Evolutionary conservation across 1,139 yeast genomes (phyloP).

Genomic region (Yamadazyma trypodendri): DNA sequence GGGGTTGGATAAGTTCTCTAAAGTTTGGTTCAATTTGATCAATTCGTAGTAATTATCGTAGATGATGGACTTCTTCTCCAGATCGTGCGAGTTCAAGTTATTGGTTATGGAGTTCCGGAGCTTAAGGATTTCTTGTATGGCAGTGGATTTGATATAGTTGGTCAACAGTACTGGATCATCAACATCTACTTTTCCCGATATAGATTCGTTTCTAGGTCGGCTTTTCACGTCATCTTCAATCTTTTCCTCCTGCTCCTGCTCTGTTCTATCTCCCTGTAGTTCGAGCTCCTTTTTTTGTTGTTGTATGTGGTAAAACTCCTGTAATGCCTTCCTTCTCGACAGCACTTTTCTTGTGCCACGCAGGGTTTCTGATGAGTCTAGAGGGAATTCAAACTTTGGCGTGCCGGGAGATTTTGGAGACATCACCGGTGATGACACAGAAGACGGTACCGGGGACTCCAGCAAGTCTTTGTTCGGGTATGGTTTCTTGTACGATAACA

Average conservation of each 20-base stretch:
- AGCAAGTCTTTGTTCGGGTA: slow-evolving; percentile 4
- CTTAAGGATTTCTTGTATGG: slow-evolving; percentile 36
- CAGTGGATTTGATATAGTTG: slow-evolving; percentile 32
- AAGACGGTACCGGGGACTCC: slow-evolving; percentile 6
- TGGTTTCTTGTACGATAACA: slow-evolving; percentile 31
- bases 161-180: slow-evolving; percentile 25
- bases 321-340: slow-evolving; percentile 44
- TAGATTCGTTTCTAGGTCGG: slow-evolving; percentile 3
- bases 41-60: slow-evolving; percentile 48
- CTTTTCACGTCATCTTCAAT: slow-evolving; percentile 15
- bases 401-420: not conserved
- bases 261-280: slow-evolving; percentile 4
- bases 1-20: slow-evolving; percentile 29
- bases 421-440: slow-evolving; percentile 1
- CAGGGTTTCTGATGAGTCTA: not conserved
- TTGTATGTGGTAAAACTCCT: slow-evolving; percentile 41
- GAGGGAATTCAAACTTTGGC: not conserved
- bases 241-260: slow-evolving; percentile 14
- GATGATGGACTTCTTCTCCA: slow-evolving; percentile 45
- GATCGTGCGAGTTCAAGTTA: slow-evolving; percentile 38
- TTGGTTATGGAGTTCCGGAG: slow-evolving; percentile 34
- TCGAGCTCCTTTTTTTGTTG: slow-evolving; percentile 15
- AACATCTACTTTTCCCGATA: slow-evolving; percentile 13
- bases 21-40: slow-evolving; percentile 41
- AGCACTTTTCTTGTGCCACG: slow-evolving; percentile 29